A percentile compares a stretch with the other conserved stretches of the same genome.
Conservation (phyloP, 495 filamentous ascomycete genomes). For the Penicillium lividum region DNA sequence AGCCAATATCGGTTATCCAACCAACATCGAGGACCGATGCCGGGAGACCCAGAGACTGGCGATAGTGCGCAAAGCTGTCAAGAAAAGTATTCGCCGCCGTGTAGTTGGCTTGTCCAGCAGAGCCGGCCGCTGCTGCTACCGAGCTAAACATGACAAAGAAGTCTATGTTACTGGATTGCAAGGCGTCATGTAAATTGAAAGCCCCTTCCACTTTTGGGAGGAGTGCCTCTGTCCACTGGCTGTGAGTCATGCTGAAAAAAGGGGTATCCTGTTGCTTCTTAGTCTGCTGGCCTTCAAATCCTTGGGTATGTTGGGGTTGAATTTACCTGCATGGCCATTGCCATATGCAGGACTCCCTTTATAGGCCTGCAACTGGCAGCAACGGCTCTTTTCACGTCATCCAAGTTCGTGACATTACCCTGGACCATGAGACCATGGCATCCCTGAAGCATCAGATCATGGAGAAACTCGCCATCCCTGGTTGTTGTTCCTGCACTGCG, state of each 20-base stretch:
- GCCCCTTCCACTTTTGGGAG: background rate
- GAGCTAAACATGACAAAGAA: conserved; percentile 8
- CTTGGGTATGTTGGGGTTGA: background rate
- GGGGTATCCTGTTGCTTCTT: background rate
- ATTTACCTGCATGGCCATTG: conserved; percentile 37
- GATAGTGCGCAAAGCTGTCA: conserved; percentile 1
- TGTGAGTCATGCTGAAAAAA: background rate
- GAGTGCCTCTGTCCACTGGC: background rate
- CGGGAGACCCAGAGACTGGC: background rate
- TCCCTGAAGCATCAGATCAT: conserved; percentile 4
- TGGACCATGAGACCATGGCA: background rate
- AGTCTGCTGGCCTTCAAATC: background rate
- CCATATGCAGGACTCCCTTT: too few relatives aligned
- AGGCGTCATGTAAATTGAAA: conserved; percentile 2
- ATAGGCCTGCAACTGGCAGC: conserved; percentile 32
- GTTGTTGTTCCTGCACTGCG: background rate
- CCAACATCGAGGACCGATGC: background rate
- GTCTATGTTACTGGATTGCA: background rate
- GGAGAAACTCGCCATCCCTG: background rate
- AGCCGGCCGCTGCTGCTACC: conserved; percentile 66
- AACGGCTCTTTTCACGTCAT: conserved; percentile 13
- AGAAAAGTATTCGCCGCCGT: conserved; percentile 73
- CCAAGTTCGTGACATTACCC: background rate
- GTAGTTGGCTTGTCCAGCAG: conserved; percentile 96
- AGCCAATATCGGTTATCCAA: background rate